Percentiles rank a stretch among this genome's conserved stretches.
Conservation (phyloP, 306 rosid genomes). For the Lablab purpureus region DNA sequence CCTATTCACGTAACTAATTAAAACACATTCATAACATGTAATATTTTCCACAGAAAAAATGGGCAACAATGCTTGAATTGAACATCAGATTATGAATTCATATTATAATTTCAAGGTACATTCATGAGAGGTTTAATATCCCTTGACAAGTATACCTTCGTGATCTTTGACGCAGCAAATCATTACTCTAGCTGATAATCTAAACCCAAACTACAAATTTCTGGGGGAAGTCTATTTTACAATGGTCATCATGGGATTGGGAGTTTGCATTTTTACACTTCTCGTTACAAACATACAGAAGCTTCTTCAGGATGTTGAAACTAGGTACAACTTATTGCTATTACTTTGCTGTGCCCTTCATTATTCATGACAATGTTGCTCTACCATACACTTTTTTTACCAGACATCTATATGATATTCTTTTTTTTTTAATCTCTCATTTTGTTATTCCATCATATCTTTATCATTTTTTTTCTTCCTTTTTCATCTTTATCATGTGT, state of each 20-base stretch:
- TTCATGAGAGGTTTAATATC: slow-evolving; percentile 23
- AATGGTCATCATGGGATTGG: slow-evolving; percentile 76
- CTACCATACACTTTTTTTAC: too few species aligned
- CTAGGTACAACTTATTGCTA: slow-evolving; percentile 57
- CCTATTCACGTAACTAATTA: neutral
- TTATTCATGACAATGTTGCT: slow-evolving; percentile 4
- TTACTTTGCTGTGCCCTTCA: neutral
- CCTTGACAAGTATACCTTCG: slow-evolving; percentile 3
- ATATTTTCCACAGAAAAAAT: too few species aligned
- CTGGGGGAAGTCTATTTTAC: slow-evolving; percentile 75
- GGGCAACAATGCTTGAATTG: too few species aligned
- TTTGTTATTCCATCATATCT: too few species aligned
- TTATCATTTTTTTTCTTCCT: too few species aligned
- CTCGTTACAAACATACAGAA: slow-evolving; percentile 90
- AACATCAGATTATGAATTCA: too few species aligned
- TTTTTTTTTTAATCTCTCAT: too few species aligned
- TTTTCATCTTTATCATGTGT: too few species aligned
- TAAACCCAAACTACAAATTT: slow-evolving; percentile 62
- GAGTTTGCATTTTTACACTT: slow-evolving; percentile 81
- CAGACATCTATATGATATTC: too few species aligned
- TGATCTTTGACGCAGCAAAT: slow-evolving; percentile 72
- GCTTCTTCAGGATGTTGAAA: slow-evolving; percentile 58
- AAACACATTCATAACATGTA: neutral
- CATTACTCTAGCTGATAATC: slow-evolving; percentile 81
- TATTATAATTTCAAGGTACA: too few species aligned